phyloP scores from a whole-genome alignment of 1,139 yeast species.

The Geotrichum macrosporum region DNA sequence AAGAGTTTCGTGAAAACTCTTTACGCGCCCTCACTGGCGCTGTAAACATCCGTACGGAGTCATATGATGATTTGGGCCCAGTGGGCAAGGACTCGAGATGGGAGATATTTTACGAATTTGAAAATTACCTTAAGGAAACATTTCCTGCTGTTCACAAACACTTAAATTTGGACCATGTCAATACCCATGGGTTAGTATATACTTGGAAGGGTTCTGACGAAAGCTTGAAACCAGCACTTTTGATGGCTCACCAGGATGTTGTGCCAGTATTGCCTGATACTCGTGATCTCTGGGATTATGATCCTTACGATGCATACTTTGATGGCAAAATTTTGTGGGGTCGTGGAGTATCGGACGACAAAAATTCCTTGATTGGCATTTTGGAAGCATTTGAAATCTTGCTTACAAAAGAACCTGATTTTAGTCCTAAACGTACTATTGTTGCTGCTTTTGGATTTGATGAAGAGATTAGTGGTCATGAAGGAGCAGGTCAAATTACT shows the following conservation, averaged over 20 bases:
- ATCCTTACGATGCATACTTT: constrained; percentile 65
- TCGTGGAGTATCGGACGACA: constrained; percentile 64
- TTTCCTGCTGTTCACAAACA: constrained; percentile 56
- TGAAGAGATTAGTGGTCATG: constrained; percentile 62
- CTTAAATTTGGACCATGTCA: constrained; percentile 53
- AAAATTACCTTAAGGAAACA: constrained; percentile 49
- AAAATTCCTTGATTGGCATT: constrained; percentile 53
- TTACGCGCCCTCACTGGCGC: constrained; percentile 40
- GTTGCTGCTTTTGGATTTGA: constrained; percentile 65
- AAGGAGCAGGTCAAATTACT: constrained; percentile 51
- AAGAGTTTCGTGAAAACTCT: constrained; percentile 15
- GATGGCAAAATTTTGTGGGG: constrained; percentile 61
- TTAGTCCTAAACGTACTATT: constrained; percentile 52
- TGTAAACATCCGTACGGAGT: constrained; percentile 57
- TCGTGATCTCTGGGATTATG: constrained; percentile 56
- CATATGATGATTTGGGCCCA: constrained; percentile 51
- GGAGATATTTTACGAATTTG: constrained; percentile 50
- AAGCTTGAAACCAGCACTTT: constrained; percentile 56
- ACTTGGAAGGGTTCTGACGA: constrained; percentile 60
- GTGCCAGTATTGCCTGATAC: constrained; percentile 72
- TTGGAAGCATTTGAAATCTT: constrained; percentile 57
- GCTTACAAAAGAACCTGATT: constrained; percentile 41
- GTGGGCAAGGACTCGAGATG: constrained; percentile 38
- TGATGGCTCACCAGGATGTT: constrained; percentile 78
- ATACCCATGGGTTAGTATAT: constrained; percentile 61